phyloP scores from a whole-genome alignment of 2,329 filamentous ascomycete genomes.

The Phaeoacremonium minimum region DNA sequence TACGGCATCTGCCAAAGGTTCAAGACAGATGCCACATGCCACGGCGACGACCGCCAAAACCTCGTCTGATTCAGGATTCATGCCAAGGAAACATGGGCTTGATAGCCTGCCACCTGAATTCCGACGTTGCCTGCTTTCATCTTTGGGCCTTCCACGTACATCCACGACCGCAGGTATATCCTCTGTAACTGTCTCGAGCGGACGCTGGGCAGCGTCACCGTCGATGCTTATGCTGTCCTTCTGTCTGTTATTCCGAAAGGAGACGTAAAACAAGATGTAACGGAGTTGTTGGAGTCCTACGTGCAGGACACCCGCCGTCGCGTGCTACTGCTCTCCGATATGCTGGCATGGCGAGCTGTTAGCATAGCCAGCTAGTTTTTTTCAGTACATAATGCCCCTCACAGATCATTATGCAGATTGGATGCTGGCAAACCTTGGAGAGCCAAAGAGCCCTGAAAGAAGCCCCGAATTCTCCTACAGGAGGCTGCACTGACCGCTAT shows the following conservation, averaged over 20 bases:
- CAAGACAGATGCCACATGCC: neutral
- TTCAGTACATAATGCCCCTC: neutral
- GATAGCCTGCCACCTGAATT: constrained; percentile 18
- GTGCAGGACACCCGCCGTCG: too few relatives aligned
- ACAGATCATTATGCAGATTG: neutral
- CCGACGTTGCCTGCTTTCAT: constrained; percentile 13
- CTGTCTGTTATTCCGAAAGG: neutral
- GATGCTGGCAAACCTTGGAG: neutral
- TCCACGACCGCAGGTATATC: constrained; percentile 13
- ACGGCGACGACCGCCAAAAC: neutral
- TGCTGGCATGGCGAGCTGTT: neutral
- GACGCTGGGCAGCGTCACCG: constrained; percentile 11
- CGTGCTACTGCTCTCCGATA: neutral
- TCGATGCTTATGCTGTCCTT: constrained; percentile 8
- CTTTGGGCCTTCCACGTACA: constrained; percentile 13
- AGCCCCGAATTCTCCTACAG: neutral
- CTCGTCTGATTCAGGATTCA: neutral
- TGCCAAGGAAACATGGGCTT: neutral
- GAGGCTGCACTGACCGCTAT: neutral
- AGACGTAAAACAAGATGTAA: too few relatives aligned
- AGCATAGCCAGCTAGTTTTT: neutral
- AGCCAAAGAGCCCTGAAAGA: neutral
- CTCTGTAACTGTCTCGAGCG: constrained; percentile 13
- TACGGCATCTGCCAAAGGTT: neutral
- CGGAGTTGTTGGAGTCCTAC: neutral